Percentiles rank a stretch among this genome's conserved stretches.
Conservation (phyloP, 441 rosid genomes). For the Populus trichocarpa region DNA sequence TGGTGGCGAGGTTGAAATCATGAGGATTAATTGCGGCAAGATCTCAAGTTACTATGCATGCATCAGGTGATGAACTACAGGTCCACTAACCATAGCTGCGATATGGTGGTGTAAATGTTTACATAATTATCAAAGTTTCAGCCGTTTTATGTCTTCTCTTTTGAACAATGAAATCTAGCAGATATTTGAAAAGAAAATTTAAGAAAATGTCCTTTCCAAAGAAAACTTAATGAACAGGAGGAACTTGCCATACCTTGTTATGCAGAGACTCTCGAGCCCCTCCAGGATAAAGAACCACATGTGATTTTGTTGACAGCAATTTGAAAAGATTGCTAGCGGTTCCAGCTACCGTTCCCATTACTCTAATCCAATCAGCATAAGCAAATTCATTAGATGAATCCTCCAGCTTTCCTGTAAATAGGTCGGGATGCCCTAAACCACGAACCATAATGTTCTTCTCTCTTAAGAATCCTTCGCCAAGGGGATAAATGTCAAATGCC, state of each 20-base stretch:
- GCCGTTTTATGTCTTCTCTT: too few relatives aligned
- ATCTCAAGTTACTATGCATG: neutral
- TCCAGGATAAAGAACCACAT: slow-evolving; percentile 86
- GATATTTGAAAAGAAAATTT: neutral
- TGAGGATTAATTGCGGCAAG: neutral
- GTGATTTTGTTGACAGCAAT: slow-evolving; percentile 60
- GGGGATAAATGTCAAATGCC: slow-evolving; percentile 58
- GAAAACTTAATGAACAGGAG: neutral
- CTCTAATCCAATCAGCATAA: slow-evolving; percentile 48
- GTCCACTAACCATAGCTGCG: too few relatives aligned
- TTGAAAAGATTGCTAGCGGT: slow-evolving; percentile 62
- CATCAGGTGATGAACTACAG: too few relatives aligned
- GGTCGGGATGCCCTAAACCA: slow-evolving; percentile 67
- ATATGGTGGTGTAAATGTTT: too few relatives aligned
- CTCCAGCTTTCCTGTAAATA: slow-evolving; percentile 33
- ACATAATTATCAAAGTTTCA: too few relatives aligned
- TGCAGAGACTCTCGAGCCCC: slow-evolving; percentile 90
- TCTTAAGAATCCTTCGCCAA: slow-evolving; percentile 54
- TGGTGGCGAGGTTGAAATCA: neutral
- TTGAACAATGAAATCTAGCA: too few relatives aligned
- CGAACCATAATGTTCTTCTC: slow-evolving; percentile 63
- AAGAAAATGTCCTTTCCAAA: neutral
- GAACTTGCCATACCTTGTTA: slow-evolving; percentile 46
- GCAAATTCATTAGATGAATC: slow-evolving; percentile 31
- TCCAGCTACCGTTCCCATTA: slow-evolving; percentile 76